Evolutionary conservation across 257 asterid species (phyloP).

Genomic region (Scutellaria galericulata): DNA sequence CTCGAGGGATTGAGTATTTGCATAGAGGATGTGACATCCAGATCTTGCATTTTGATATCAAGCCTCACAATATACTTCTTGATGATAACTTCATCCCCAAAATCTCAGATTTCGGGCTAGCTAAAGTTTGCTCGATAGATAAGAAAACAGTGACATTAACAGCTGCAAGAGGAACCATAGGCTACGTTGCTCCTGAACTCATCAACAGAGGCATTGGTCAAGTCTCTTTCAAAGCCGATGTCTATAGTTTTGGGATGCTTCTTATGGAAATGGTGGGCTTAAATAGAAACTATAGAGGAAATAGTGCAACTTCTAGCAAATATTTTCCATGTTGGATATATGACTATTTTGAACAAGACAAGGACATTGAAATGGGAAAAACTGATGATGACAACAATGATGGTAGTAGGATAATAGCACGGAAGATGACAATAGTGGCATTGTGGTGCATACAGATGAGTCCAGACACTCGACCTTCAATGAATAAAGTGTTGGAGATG

Average conservation of each 20-base stretch:
- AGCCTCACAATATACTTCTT: constrained; percentile 15
- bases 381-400: background rate
- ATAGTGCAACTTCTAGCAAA: background rate
- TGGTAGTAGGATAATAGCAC: background rate
- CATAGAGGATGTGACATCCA: constrained; percentile 3
- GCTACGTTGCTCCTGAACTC: background rate
- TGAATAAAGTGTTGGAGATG: constrained; percentile 19
- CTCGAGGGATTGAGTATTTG: constrained; percentile 1
- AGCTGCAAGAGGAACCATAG: background rate
- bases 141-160: background rate
- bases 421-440: constrained; percentile 21
- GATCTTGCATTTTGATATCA: background rate
- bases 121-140: background rate
- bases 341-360: background rate
- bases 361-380: background rate
- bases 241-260: constrained; percentile 17
- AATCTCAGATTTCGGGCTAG: background rate
- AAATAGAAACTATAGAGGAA: background rate
- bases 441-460: constrained; percentile 13
- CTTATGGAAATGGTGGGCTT: constrained; percentile 17
- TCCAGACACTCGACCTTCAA: constrained; percentile 15
- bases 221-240: constrained; percentile 9
- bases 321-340: constrained; percentile 23
- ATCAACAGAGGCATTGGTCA: background rate
- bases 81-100: background rate